Evolutionary conservation across 78 protist genomes (phyloP), one percentile per base, ranked within the genome.

Genomic region (Bodo saltans): DNA sequence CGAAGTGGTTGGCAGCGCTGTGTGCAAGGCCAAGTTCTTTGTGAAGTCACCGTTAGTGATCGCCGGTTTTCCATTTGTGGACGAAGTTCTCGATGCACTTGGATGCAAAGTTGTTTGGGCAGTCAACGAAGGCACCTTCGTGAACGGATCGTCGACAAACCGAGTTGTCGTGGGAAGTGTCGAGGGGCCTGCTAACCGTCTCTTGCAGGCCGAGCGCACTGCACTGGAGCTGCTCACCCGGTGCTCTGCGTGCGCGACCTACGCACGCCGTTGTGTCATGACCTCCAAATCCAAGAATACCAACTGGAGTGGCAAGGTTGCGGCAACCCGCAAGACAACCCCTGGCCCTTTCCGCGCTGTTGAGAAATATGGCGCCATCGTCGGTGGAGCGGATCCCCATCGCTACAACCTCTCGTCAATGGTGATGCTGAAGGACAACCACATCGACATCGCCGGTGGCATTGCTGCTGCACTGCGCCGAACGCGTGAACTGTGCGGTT

Each of bases 261-360:
- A 72, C 28, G 88, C 89, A 17, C 3, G 0, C 1, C 53, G 30
- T 1, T 37, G 70, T 33, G 33, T 35, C 26, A 26, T 40, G 25
- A 34, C 71, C 0, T 76, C 74, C 0, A 27, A 74, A 21, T 70
- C 78, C 29, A 42, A 0, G 8, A 23, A 42, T 40, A 41, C 37
- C 17, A 42, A 37, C 23, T 90, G 78, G 82, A 25, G 30, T 0
- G 96, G 96, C 37, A 42, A 37, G 40, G 74, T 95, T 0, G 96
- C 98, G 0, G 98, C 95, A 26, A 95, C 98, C 0, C 83, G 98
- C 52, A 95, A 95, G 81, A 95, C 98, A 28, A 93, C 98, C 1
- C 98, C 98, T 0, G 97, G 92, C n/a, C 68, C 75, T 39, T 91
- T 93, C 68, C 83, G 97, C 27, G 67, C 89, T 25, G 91, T 95